Conservation (phyloP, 805 yeast species). For the Saccharomyces cerevisiae region DNA sequence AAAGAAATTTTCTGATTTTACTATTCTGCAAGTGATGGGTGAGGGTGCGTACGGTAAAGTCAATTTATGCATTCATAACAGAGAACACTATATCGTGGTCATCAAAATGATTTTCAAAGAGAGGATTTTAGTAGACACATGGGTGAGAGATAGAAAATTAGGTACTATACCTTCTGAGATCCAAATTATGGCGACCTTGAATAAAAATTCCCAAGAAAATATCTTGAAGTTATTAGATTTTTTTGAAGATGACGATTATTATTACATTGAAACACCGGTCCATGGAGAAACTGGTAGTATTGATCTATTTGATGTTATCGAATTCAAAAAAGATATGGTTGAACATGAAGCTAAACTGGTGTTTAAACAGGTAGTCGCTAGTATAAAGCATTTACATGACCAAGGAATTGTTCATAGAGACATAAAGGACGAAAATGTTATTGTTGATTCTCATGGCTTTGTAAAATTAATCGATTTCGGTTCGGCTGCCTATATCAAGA, state of each 20-base stretch:
- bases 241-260: slow-evolving; percentile 83
- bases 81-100: slow-evolving; percentile 60
- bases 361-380: slow-evolving; percentile 69
- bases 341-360: slow-evolving; percentile 70
- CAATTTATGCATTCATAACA: slow-evolving; percentile 58
- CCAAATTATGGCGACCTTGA: slow-evolving; percentile 73
- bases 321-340: slow-evolving; percentile 66
- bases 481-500: slow-evolving; percentile 79
- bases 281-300: slow-evolving; percentile 84
- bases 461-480: slow-evolving; percentile 90
- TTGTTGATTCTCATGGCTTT: slow-evolving; percentile 70
- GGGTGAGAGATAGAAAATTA: slow-evolving; percentile 84
- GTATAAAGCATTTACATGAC: slow-evolving; percentile 70
- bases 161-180: slow-evolving; percentile 94
- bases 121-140: slow-evolving; percentile 85
- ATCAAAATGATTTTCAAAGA: slow-evolving; percentile 85
- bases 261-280: slow-evolving; percentile 85
- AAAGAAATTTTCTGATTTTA: slow-evolving; percentile 63
- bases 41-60: slow-evolving; percentile 97
- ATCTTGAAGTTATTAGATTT: slow-evolving; percentile 78
- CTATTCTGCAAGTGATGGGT: slow-evolving; percentile 68
- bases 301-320: slow-evolving; percentile 87
- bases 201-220: slow-evolving; percentile 72
- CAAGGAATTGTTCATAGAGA: slow-evolving; percentile 89
- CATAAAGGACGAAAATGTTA: slow-evolving; percentile 87